phyloP scores from a whole-genome alignment of 306 rosid species.

The Canavalia ensiformis region DNA sequence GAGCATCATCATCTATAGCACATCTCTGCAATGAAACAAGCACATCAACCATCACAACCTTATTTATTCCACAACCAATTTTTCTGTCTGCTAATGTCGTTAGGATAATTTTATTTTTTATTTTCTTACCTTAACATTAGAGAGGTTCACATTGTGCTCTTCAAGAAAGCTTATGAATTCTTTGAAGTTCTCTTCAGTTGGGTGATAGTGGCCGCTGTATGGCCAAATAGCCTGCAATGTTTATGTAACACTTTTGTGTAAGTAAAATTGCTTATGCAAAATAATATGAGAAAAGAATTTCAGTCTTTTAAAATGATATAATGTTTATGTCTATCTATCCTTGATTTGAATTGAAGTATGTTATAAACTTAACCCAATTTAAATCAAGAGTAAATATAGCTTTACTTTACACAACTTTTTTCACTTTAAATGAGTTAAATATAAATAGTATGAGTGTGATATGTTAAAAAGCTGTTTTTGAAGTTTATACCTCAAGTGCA shows the following conservation, averaged over 20 bases:
- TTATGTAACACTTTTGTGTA: slow-evolving; percentile 9
- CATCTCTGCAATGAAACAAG: slow-evolving; percentile 60
- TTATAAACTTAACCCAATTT: background rate
- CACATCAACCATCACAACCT: slow-evolving; percentile 10
- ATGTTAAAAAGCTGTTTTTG: background rate
- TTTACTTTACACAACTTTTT: background rate
- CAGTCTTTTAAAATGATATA: too few relatives aligned
- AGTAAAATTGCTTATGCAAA: slow-evolving; percentile 32
- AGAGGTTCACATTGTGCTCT: slow-evolving; percentile 81
- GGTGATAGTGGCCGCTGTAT: slow-evolving; percentile 96
- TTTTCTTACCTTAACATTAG: slow-evolving; percentile 79
- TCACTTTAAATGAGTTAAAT: background rate
- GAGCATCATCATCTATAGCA: slow-evolving; percentile 83
- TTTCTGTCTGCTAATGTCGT: background rate
- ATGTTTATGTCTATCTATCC: too few relatives aligned
- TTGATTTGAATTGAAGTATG: background rate
- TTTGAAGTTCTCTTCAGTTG: slow-evolving; percentile 92
- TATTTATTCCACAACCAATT: background rate
- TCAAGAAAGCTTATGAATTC: slow-evolving; percentile 85
- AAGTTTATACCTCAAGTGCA: slow-evolving; percentile 66
- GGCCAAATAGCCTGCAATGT: slow-evolving; percentile 95
- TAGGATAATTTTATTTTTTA: background rate
- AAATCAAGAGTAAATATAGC: background rate
- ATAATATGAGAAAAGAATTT: background rate
- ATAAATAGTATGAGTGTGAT: background rate